Evolutionary conservation across 768 basidiomycete genomes (phyloP).

Genomic region (Daedalea quercina): DNA sequence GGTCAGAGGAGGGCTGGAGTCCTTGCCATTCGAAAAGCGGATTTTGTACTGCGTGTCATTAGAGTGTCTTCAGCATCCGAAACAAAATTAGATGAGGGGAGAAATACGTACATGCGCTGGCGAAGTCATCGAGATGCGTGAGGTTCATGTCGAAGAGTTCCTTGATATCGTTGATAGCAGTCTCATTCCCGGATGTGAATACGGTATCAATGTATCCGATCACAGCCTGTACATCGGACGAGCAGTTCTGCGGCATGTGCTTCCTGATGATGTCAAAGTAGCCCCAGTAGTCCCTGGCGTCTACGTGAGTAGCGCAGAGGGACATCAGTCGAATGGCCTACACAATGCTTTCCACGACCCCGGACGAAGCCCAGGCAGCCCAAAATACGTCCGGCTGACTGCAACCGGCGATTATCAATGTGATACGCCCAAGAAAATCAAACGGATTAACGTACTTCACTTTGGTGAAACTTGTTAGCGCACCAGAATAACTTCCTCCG

Average conservation of each 20-base stretch:
- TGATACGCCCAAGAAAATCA: not conserved
- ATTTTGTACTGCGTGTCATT: slow-evolving; percentile 26
- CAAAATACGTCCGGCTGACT: slow-evolving; percentile 56
- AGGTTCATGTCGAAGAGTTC: slow-evolving; percentile 51
- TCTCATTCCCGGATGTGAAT: slow-evolving; percentile 36
- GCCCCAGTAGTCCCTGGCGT: slow-evolving; percentile 49
- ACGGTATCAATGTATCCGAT: slow-evolving; percentile 55
- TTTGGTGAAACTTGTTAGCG: slow-evolving; percentile 58
- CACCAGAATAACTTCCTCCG: slow-evolving; percentile 39
- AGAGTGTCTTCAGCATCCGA: no score
- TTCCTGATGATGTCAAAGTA: slow-evolving; percentile 69
- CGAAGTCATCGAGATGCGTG: slow-evolving; percentile 60
- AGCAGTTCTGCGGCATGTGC: slow-evolving; percentile 68
- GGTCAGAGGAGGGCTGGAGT: slow-evolving; percentile 42
- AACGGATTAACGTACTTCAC: slow-evolving; percentile 41
- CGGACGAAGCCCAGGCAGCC: slow-evolving; percentile 63
- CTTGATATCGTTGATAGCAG: slow-evolving; percentile 51
- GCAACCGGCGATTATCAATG: not conserved
- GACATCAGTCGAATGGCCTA: slow-evolving; percentile 8
- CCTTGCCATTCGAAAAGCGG: slow-evolving; percentile 65
- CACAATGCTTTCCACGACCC: slow-evolving; percentile 55
- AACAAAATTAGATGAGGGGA: not conserved
- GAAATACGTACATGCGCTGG: slow-evolving; percentile 39
- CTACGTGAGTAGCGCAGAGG: not conserved
- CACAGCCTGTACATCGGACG: slow-evolving; percentile 61